These are phyloP conservation scores for Xerocomus potaroensis DNA, from an alignment of 768 basidiomycete genomes.

Conservation along the genomic window DNA sequence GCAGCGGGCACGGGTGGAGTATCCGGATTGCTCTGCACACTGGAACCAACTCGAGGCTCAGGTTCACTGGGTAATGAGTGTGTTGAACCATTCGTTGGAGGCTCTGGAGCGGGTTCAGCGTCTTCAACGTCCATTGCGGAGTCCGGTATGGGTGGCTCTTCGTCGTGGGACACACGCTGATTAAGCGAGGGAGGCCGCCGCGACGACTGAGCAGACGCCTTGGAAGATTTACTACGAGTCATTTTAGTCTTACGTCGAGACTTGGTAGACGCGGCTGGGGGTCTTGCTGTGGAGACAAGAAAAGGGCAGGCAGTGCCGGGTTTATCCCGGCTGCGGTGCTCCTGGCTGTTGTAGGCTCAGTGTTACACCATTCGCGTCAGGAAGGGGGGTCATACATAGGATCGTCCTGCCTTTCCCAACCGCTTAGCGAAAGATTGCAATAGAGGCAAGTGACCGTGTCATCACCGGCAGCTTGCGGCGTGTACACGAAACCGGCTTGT, in stretches of 20 bases:
- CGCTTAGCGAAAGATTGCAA: constrained; percentile 73
- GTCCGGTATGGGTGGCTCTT: neutral
- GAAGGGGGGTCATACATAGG: constrained; percentile 59
- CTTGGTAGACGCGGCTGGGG: constrained; percentile 20
- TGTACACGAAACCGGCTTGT: constrained; percentile 81
- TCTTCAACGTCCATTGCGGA: constrained; percentile 2
- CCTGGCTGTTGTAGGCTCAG: constrained; percentile 44
- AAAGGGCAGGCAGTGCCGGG: constrained; percentile 41
- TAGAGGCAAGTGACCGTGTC: constrained; percentile 86
- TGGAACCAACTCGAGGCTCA: neutral
- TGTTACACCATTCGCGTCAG: neutral
- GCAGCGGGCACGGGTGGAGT: neutral
- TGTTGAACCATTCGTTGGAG: neutral
- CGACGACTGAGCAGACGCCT: constrained; percentile 10
- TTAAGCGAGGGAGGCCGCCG: constrained; percentile 15
- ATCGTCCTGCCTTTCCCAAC: constrained; percentile 86
- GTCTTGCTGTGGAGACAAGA: constrained; percentile 33
- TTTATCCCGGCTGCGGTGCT: constrained; percentile 69
- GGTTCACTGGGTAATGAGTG: neutral
- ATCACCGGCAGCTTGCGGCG: constrained; percentile 61
- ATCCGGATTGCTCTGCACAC: neutral
- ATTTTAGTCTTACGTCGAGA: constrained; percentile 21
- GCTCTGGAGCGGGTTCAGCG: neutral
- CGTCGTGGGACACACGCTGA: neutral
- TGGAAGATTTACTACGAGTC: constrained; percentile 20